Evolutionary conservation across 495 filamentous ascomycete species (phyloP).

Genomic region (Xylaria castorea): DNA sequence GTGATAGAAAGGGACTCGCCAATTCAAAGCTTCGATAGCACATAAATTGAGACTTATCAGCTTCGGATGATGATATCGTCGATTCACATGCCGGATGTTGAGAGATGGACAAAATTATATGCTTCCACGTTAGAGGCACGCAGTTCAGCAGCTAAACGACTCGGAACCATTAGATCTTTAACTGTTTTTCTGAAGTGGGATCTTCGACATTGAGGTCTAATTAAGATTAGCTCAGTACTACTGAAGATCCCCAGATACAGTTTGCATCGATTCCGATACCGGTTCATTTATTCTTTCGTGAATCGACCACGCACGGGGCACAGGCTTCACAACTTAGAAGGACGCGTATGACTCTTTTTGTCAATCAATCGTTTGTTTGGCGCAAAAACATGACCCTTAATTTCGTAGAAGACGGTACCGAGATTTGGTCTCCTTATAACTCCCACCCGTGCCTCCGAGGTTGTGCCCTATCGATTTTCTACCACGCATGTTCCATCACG

Average conservation of each 20-base stretch:
- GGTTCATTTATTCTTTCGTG: constrained; percentile 26
- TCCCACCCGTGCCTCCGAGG: constrained; percentile 48
- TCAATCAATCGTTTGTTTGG: constrained; percentile 34
- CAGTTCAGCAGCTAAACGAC: neutral
- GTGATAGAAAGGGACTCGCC: neutral
- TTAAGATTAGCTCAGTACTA: constrained; percentile 1
- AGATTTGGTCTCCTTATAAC: constrained; percentile 50
- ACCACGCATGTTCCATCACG: constrained; percentile 60
- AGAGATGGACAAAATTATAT: neutral
- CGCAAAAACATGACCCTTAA: constrained; percentile 46
- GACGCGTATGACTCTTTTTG: constrained; percentile 28
- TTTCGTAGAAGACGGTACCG: constrained; percentile 48
- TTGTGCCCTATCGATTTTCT: constrained; percentile 55
- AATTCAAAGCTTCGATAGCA: neutral
- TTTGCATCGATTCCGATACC: constrained; percentile 1
- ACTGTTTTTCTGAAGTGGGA: neutral
- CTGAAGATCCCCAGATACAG: neutral
- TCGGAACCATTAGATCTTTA: neutral
- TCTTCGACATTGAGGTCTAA: neutral
- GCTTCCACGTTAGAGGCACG: neutral
- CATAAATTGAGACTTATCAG: neutral
- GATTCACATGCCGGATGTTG: neutral
- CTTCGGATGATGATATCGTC: neutral
- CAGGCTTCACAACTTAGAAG: constrained; percentile 21
- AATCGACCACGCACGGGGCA: constrained; percentile 17